Evolutionary conservation across 805 yeast genomes (phyloP), one percentile per base, ranked within the genome.

Genomic region (Clavispora fructus): DNA sequence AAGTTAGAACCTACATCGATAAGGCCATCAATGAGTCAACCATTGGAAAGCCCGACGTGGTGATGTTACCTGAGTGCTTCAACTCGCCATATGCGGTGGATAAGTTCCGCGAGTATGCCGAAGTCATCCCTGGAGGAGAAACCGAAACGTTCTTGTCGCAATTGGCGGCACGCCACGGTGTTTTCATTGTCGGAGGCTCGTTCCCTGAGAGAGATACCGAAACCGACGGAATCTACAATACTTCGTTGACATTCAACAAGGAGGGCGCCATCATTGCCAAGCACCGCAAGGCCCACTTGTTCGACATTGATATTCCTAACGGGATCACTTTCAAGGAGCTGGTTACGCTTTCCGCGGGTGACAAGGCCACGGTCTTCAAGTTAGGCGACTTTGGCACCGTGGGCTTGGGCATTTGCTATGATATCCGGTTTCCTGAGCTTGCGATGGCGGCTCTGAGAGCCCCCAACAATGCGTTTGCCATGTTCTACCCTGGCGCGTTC

Each of bases 51-150:
- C 50, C 83, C 37, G 86, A 91, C 57, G 71, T 92, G 37, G 78
- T 94, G 10, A 88, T 94, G 53, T 71, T 94, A 29, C 99, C 99
- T 8, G 98, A 94, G 68, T 90, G 97, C 69, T 92, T 91, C 78
- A 94, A 92, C 64, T 87, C 97, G 1, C 98, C 98, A 3, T 94
- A 94, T 61, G 80, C 95, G 0, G 96, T 89, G 27, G 79, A 79
- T 48, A 85, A 91, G 51, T 94, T 94, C 66, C 79, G 86, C 6
- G 82, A 87, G 48, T 92, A 94, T 62, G 91, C 96, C 3, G 99
- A 94, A 64, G 56, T 64, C n/a, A 86, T 94, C 38, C 95, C 96
- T 6, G 63, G 69, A 1, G 95, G 95, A 6, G 83, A 80, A 49
- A 75, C 82, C 5, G 82, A 92, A 3, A 54, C 64, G 43, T 77